These are phyloP conservation scores for Solanum bulbocastanum DNA, from an alignment of 257 asterid genomes.

Conservation along the genomic window DNA sequence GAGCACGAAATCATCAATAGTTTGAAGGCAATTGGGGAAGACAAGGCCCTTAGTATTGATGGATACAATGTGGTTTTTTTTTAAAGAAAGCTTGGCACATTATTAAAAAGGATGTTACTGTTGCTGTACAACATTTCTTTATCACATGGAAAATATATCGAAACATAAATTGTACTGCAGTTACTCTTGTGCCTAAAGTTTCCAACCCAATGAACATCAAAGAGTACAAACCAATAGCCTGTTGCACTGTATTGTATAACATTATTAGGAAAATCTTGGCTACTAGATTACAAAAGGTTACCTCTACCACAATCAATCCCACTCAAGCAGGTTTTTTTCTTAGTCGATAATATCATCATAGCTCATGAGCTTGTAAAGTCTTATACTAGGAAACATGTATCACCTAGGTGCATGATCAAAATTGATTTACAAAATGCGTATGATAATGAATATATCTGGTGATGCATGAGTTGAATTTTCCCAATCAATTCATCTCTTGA, in stretches of 20 bases:
- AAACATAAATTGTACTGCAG: neutral
- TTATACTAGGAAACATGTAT: neutral
- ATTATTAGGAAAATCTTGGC: neutral
- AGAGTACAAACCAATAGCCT: neutral
- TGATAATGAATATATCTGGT: neutral
- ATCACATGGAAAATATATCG: fast-evolving
- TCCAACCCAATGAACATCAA: no score
- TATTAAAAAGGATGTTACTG: neutral
- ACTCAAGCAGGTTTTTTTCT: neutral
- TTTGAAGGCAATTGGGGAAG: neutral
- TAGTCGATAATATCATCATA: neutral
- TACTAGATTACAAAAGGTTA: neutral
- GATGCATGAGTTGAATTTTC: neutral
- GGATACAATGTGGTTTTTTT: neutral
- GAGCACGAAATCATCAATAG: neutral
- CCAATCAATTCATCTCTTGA: neutral
- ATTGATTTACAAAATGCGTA: neutral
- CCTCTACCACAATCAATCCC: neutral
- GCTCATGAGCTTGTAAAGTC: neutral
- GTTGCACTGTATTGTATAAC: neutral
- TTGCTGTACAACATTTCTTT: neutral
- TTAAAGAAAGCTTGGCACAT: neutral
- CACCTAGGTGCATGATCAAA: neutral
- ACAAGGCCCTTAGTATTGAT: neutral
- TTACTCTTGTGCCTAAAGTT: neutral